Evolutionary conservation across 768 basidiomycete species (phyloP).

Genomic region (Hysterangium stoloniferum): DNA sequence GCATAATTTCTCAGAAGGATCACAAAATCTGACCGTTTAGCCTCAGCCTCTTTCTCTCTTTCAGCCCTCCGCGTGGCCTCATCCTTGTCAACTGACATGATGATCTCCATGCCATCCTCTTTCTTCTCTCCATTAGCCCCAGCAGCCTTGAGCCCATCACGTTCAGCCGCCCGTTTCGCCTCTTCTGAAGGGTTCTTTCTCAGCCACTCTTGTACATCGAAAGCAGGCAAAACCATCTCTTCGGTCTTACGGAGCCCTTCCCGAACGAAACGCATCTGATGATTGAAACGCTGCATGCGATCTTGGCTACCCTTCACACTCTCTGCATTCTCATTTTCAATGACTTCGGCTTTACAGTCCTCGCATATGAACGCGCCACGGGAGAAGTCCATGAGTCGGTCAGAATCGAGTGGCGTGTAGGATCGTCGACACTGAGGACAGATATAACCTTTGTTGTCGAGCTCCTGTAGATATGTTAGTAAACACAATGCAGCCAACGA

Average conservation of each 20-base stretch:
- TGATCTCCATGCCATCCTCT: slow-evolving; percentile 76
- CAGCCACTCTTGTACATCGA: slow-evolving; percentile 32
- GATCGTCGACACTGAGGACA: slow-evolving; percentile 82
- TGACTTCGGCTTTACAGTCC: slow-evolving; percentile 72
- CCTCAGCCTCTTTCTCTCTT: slow-evolving; percentile 72
- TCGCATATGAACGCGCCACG: slow-evolving; percentile 74
- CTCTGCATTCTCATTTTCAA: slow-evolving; percentile 89
- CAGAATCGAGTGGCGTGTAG: slow-evolving; percentile 80
- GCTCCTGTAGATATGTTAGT: slow-evolving; percentile 50
- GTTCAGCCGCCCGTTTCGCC: slow-evolving; percentile 44
- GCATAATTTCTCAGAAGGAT: background rate
- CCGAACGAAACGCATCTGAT: slow-evolving; percentile 80
- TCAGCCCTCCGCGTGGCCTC: slow-evolving; percentile 65
- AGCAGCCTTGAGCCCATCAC: slow-evolving; percentile 62
- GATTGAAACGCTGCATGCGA: slow-evolving; percentile 91
- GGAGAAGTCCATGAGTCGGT: slow-evolving; percentile 69
- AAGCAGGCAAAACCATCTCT: slow-evolving; percentile 76
- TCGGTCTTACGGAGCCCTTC: slow-evolving; percentile 88
- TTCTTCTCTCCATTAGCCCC: slow-evolving; percentile 50
- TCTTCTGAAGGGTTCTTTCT: slow-evolving; percentile 30
- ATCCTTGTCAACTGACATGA: slow-evolving; percentile 87
- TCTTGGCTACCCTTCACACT: slow-evolving; percentile 82
- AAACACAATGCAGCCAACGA: background rate
- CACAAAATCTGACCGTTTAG: slow-evolving; percentile 45
- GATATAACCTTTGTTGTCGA: slow-evolving; percentile 96